phyloP scores from a whole-genome alignment of 2,329 filamentous ascomycete species.

The Stagonosporopsis vannaccii region DNA sequence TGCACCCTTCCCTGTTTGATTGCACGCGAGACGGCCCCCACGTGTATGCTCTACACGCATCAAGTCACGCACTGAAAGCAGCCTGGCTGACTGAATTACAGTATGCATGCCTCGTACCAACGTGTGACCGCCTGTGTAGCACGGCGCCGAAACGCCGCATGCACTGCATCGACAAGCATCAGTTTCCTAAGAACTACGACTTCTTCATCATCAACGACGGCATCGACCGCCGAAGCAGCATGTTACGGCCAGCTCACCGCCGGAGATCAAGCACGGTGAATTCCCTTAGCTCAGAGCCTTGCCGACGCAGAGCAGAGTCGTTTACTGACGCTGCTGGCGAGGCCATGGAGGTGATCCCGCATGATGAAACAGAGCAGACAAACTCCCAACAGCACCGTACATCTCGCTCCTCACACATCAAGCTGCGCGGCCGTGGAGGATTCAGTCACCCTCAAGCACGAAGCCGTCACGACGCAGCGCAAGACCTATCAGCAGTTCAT shows the following conservation, averaged over 20 bases:
- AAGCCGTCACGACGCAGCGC: neutral
- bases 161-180: slow-evolving; percentile 93
- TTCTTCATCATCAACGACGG: slow-evolving; percentile 79
- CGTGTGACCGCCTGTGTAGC: slow-evolving; percentile 83
- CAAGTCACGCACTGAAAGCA: neutral
- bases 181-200: slow-evolving; percentile 71
- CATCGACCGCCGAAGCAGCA: slow-evolving; percentile 82
- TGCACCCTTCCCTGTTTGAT: neutral
- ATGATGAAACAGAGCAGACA: slow-evolving; percentile 20
- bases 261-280: slow-evolving; percentile 41
- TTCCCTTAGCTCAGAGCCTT: slow-evolving; percentile 13
- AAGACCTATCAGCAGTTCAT: neutral
- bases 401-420: slow-evolving; percentile 27
- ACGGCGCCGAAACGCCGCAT: slow-evolving; percentile 83
- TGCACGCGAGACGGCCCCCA: neutral
- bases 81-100: slow-evolving; percentile 46
- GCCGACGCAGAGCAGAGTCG: slow-evolving; percentile 30
- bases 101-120: slow-evolving; percentile 90
- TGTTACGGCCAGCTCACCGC: slow-evolving; percentile 64
- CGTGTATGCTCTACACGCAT: neutral
- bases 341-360: slow-evolving; percentile 33
- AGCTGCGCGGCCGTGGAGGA: slow-evolving; percentile 41
- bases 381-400: slow-evolving; percentile 20
- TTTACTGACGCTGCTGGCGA: slow-evolving; percentile 27
- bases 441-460: slow-evolving; percentile 35